phyloP scores from a whole-genome alignment of 176 grass and related monocot species.

The Metroxylon sagu region DNA sequence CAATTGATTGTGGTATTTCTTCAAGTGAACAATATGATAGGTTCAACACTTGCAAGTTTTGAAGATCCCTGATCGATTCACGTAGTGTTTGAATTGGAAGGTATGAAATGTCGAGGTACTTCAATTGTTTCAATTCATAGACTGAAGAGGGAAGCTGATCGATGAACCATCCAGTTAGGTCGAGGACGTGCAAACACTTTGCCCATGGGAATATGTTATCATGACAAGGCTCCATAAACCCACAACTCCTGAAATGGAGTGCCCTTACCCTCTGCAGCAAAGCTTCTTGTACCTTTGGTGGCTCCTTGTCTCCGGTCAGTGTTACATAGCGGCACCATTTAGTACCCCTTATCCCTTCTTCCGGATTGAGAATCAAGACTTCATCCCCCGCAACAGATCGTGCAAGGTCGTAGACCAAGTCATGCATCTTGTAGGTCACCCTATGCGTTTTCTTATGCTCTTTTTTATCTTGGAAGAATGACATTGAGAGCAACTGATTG shows the following conservation, averaged over 20 bases:
- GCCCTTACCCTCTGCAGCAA: too few species aligned
- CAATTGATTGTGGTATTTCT: conserved; percentile 15
- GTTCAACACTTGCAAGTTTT: conserved; percentile 15
- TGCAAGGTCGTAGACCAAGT: conserved; percentile 17
- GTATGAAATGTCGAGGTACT: conserved; percentile 11
- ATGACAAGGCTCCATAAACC: too few species aligned
- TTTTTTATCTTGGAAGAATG: conserved; percentile 17
- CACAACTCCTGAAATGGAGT: too few species aligned
- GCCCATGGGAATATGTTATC: too few species aligned
- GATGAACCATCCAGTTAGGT: too few species aligned
- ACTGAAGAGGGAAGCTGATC: too few species aligned
- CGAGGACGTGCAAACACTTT: too few species aligned
- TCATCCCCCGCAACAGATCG: conserved; percentile 20
- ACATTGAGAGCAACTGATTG: conserved; percentile 16
- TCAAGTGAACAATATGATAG: conserved; percentile 15
- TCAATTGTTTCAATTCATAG: conserved; percentile 11
- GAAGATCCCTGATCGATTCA: conserved; percentile 7
- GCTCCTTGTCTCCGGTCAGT: too few species aligned
- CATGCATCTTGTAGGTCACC: conserved; percentile 15
- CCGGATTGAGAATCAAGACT: conserved; percentile 13
- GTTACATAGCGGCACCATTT: too few species aligned
- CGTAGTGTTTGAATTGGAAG: background rate
- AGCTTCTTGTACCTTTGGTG: too few species aligned
- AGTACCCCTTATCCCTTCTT: background rate
- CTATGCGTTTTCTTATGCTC: too few species aligned